Evolutionary conservation across 2,329 filamentous ascomycete species (phyloP).

Genomic region (Aspergillus sp.): DNA sequence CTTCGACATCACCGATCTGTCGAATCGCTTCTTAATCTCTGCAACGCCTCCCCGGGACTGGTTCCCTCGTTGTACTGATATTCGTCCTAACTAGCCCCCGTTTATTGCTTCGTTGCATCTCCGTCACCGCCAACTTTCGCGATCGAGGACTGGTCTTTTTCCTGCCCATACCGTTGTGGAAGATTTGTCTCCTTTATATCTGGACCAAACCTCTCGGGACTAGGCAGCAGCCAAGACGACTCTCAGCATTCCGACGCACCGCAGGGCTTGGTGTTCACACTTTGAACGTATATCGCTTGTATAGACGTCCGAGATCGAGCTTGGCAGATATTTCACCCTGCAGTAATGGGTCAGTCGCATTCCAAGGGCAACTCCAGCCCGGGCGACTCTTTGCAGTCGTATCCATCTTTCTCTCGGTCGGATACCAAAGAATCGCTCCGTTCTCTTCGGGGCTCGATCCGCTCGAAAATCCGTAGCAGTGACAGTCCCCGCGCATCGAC

Average conservation of each 20-base stretch:
- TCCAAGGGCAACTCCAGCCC: constrained; percentile 58
- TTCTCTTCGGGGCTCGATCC: constrained; percentile 76
- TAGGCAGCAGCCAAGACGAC: constrained; percentile 28
- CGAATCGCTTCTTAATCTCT: constrained; percentile 8
- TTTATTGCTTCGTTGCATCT: neutral
- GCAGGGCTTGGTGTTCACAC: constrained; percentile 25
- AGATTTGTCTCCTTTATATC: constrained; percentile 23
- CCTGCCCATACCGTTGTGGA: neutral
- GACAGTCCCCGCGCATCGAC: constrained; percentile 82
- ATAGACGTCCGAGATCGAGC: constrained; percentile 27
- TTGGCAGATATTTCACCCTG: constrained; percentile 37
- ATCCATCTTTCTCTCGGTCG: constrained; percentile 87
- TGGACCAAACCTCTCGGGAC: constrained; percentile 9
- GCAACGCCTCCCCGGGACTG: neutral
- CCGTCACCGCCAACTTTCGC: neutral
- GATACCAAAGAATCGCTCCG: constrained; percentile 91
- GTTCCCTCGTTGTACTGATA: neutral
- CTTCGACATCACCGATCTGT: constrained; percentile 10
- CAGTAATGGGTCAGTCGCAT: constrained; percentile 54
- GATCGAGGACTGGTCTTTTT: neutral
- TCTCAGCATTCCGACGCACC: constrained; percentile 31
- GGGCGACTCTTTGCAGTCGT: constrained; percentile 71
- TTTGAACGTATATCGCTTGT: constrained; percentile 25
- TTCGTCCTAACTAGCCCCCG: constrained; percentile 3
- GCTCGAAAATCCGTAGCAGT: constrained; percentile 74